phyloP scores from a whole-genome alignment of 2,329 filamentous ascomycete genomes.

The Ophiostoma sp. region DNA sequence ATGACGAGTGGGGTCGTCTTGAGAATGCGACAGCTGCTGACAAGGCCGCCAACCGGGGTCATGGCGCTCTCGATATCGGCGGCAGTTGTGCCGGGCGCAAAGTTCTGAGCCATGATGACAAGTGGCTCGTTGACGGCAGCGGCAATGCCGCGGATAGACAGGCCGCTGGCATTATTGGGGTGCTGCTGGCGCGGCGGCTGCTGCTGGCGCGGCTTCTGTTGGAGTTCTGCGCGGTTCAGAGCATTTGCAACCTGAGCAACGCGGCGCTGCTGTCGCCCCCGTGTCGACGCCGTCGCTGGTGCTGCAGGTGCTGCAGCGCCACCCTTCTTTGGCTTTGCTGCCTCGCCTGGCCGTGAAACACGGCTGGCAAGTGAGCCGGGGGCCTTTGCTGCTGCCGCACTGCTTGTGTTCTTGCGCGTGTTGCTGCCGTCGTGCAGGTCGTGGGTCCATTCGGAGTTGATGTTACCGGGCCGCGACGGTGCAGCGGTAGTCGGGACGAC shows the following conservation, averaged over 20 bases:
- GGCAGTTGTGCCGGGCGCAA: constrained; percentile 73
- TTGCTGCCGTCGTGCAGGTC: constrained; percentile 52
- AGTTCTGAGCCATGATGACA: constrained; percentile 71
- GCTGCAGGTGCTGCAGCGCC: constrained; percentile 12
- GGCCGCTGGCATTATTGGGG: constrained; percentile 36
- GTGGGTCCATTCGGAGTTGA: constrained; percentile 66
- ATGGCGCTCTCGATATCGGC: constrained; percentile 79
- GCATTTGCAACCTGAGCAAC: constrained; percentile 43
- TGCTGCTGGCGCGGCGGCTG: constrained; percentile 22
- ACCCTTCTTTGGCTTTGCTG: constrained; percentile 1
- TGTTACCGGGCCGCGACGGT: constrained; percentile 39
- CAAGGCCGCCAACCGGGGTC: constrained; percentile 64
- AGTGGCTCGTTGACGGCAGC: constrained; percentile 49
- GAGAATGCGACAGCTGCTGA: constrained; percentile 62
- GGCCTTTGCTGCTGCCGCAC: constrained; percentile 18
- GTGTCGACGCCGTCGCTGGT: constrained; percentile 26
- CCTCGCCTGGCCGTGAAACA: constrained; percentile 33
- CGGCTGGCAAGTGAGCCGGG: constrained; percentile 44
- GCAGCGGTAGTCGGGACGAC: constrained; percentile 31
- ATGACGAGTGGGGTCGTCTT: constrained; percentile 66
- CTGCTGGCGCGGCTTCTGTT: constrained; percentile 28
- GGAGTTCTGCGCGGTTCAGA: constrained; percentile 34
- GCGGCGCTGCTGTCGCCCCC: constrained; percentile 32
- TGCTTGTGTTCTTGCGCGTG: constrained; percentile 29
- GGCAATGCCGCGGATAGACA: constrained; percentile 68